Percentiles rank a stretch among this genome's conserved stretches.
Conservation (phyloP, 768 basidiomycete species). For the Punctularia strigosozonata region DNA sequence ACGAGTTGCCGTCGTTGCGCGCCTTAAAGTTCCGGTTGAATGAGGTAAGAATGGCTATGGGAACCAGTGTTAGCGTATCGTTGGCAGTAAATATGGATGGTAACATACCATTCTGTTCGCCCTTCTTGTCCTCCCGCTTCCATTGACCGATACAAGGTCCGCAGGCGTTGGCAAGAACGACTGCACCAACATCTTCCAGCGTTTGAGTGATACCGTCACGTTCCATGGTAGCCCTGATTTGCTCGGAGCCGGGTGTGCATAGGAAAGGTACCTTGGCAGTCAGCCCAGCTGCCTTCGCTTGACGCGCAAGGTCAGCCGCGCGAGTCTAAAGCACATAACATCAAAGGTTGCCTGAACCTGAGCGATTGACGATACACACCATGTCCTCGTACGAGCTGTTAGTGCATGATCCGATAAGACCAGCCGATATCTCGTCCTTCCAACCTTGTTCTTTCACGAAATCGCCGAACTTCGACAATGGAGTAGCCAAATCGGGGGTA, state of each 20-base stretch:
- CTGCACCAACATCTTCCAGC: slow-evolving; percentile 83
- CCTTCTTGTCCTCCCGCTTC: slow-evolving; percentile 83
- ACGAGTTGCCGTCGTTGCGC: slow-evolving; percentile 88
- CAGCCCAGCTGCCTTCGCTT: slow-evolving; percentile 79
- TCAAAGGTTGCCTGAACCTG: slow-evolving; percentile 2
- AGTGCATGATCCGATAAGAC: slow-evolving; percentile 96
- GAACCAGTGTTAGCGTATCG: slow-evolving; percentile 5
- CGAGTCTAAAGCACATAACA: slow-evolving; percentile 45
- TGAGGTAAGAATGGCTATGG: slow-evolving; percentile 82
- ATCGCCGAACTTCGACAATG: slow-evolving; percentile 75
- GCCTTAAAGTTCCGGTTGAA: slow-evolving; percentile 97
- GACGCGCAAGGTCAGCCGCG: slow-evolving; percentile 82
- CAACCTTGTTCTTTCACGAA: slow-evolving; percentile 81
- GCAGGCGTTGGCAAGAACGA: slow-evolving; percentile 94
- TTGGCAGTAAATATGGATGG: slow-evolving; percentile 1
- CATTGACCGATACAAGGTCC: slow-evolving; percentile 99
- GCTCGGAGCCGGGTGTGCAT: slow-evolving; percentile 87
- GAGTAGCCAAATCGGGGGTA: slow-evolving; percentile 93
- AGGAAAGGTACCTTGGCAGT: slow-evolving; percentile 75
- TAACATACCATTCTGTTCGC: slow-evolving; percentile 74
- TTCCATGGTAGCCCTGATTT: slow-evolving; percentile 96
- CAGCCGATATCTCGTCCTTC: slow-evolving; percentile 88
- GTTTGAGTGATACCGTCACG: slow-evolving; percentile 77
- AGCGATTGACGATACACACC: slow-evolving; percentile 30
- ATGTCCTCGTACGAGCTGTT: slow-evolving; percentile 97